phyloP scores from a whole-genome alignment of 305 asterid genomes.

The Fraxinus floribunda region DNA sequence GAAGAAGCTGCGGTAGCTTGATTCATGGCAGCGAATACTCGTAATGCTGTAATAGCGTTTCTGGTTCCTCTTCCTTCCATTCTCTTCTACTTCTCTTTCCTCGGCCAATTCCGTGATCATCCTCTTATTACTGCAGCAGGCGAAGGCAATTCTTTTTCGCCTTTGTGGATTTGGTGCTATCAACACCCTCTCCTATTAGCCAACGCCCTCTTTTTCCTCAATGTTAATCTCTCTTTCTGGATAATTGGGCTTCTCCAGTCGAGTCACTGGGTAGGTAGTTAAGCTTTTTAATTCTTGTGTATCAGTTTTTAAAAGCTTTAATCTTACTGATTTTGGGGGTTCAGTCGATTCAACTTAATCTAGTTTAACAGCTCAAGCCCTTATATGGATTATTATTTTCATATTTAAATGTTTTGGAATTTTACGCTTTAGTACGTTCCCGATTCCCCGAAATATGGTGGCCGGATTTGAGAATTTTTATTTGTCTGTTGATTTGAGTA shows the following conservation, averaged over 20 bases:
- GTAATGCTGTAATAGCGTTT: constrained; percentile 59
- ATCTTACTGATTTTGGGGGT: not conserved
- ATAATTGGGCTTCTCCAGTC: constrained; percentile 65
- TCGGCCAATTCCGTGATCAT: constrained; percentile 33
- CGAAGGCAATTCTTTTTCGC: constrained; percentile 33
- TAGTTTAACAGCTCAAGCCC: not conserved
- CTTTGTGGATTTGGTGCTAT: constrained; percentile 73
- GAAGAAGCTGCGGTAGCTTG: not conserved
- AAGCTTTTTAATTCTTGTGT: no score
- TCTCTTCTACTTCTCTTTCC: constrained; percentile 66
- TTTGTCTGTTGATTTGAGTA: not conserved
- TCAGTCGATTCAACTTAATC: not conserved
- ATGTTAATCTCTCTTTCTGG: constrained; percentile 78
- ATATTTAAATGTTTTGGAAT: not conserved
- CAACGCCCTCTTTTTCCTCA: constrained; percentile 66
- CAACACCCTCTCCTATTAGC: constrained; percentile 65
- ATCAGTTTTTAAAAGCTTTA: not conserved
- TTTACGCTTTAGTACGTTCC: not conserved
- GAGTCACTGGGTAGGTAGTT: constrained; percentile 70
- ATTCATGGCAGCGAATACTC: constrained; percentile 35
- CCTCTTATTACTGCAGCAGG: constrained; percentile 20
- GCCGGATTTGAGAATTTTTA: not conserved
- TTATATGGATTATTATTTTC: not conserved
- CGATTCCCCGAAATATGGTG: not conserved
- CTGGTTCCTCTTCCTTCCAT: constrained; percentile 75